phyloP scores from a whole-genome alignment of 2,329 filamentous ascomycete species.

The Neocatenulostroma microsporum region DNA sequence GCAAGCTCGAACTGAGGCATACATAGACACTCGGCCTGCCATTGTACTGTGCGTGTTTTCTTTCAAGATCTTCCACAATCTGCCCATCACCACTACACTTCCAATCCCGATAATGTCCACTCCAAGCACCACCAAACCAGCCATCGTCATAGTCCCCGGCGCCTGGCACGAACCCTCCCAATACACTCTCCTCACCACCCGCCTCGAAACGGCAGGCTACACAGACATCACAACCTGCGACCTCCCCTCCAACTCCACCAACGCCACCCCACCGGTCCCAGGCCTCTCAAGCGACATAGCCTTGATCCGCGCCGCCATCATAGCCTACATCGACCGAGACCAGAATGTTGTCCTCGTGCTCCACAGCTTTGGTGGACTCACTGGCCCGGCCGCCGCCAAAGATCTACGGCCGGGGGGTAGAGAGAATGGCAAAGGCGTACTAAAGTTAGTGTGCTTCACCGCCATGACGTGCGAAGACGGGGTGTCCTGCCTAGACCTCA shows the following conservation, averaged over 20 bases:
- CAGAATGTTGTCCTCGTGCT: conserved; percentile 15
- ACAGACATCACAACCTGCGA: conserved; percentile 6
- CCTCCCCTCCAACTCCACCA: conserved; percentile 8
- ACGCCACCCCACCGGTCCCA: no score
- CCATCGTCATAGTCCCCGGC: conserved; percentile 16
- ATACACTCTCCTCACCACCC: conserved; percentile 10
- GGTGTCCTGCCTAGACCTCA: background rate
- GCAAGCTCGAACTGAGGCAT: no score
- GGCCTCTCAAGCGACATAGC: conserved; percentile 10
- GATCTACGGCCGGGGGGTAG: conserved; percentile 5
- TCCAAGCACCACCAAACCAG: no score
- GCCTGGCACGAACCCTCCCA: conserved; percentile 10
- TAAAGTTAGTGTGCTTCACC: conserved; percentile 7
- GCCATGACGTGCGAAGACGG: conserved; percentile 4
- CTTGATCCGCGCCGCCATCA: conserved; percentile 9
- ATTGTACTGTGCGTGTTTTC: no score
- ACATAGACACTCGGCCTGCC: no score
- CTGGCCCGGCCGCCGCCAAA: conserved; percentile 13
- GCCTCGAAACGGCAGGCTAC: conserved; percentile 11
- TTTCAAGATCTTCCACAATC: no score
- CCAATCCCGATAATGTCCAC: no score
- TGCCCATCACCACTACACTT: no score
- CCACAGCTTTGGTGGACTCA: conserved; percentile 21
- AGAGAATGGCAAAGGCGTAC: conserved; percentile 3
- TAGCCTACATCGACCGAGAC: conserved; percentile 9